These are phyloP conservation scores for Corchorus capsularis DNA, from an alignment of 345 rosid species.

Conservation along the genomic window DNA sequence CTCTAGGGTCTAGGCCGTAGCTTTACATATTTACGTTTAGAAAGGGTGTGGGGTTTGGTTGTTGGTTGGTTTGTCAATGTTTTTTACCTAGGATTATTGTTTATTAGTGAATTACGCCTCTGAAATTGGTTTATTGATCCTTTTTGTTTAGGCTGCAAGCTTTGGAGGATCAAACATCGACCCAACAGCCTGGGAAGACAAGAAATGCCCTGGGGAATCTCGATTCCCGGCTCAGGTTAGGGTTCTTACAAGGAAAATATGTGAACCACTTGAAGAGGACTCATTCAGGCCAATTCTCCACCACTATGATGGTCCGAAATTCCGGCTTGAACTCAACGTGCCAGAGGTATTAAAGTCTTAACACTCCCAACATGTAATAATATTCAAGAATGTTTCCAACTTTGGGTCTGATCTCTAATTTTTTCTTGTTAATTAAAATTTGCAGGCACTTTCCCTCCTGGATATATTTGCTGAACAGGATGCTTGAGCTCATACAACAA, in stretches of 20 bases:
- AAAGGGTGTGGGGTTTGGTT: not conserved
- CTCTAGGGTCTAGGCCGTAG: not conserved
- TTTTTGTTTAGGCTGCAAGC: conserved; percentile 71
- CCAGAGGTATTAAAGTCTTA: conserved; percentile 67
- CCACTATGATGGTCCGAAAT: conserved; percentile 98
- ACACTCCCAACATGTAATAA: not conserved
- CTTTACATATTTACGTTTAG: too few species aligned
- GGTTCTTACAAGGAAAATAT: conserved; percentile 78
- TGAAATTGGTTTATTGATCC: not conserved
- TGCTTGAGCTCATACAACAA: conserved; percentile 32
- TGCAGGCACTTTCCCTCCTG: conserved; percentile 84
- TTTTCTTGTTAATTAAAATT: not conserved
- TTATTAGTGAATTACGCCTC: not conserved
- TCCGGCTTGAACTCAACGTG: conserved; percentile 86
- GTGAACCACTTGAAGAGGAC: conserved; percentile 93
- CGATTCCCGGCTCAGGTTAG: conserved; percentile 98
- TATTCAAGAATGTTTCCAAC: not conserved
- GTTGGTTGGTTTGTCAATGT: not conserved
- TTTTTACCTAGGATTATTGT: not conserved
- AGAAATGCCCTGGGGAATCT: conserved; percentile 89
- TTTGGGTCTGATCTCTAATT: conserved; percentile 9
- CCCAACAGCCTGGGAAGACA: conserved; percentile 92
- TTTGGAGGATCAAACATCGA: conserved; percentile 99
- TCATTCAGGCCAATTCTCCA: conserved; percentile 97
- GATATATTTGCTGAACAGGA: conserved; percentile 76